These are phyloP conservation scores for Cryptosporidium viatorum DNA, from an alignment of 169 alveolate genomes.

Conservation along the genomic window DNA sequence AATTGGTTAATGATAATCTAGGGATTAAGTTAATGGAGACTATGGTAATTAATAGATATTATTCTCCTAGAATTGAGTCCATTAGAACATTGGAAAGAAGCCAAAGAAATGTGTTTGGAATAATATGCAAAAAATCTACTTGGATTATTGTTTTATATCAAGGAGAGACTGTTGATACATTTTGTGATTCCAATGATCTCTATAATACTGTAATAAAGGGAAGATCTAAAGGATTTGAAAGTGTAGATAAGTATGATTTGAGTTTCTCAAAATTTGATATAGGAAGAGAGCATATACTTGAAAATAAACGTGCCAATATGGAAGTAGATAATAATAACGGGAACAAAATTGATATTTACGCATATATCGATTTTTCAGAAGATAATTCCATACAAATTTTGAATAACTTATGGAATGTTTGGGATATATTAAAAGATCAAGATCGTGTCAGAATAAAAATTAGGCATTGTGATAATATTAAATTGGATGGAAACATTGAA, in stretches of 20 bases:
- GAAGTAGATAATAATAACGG: neutral
- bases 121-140: slow-evolving; percentile 34
- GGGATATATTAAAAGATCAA: slow-evolving; percentile 14
- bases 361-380: slow-evolving; percentile 54
- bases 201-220: neutral
- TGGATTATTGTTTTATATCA: slow-evolving; percentile 36
- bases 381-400: neutral
- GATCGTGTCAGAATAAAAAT: neutral
- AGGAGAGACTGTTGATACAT: slow-evolving; percentile 25
- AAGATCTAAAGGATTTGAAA: neutral
- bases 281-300: neutral
- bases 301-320: neutral
- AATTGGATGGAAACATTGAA: neutral
- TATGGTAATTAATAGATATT: slow-evolving; percentile 28
- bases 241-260: neutral
- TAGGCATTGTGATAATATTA: slow-evolving; percentile 24
- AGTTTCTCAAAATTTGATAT: slow-evolving; percentile 20
- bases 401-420: neutral
- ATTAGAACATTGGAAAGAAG: slow-evolving; percentile 33
- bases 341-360: neutral
- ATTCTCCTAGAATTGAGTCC: slow-evolving; percentile 46
- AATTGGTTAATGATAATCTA: slow-evolving; percentile 19
- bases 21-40: slow-evolving; percentile 64
- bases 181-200: slow-evolving; percentile 16
- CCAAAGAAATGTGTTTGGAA: slow-evolving; percentile 14